These are phyloP conservation scores for Penicillium nucicola DNA, from an alignment of 495 filamentous ascomycete genomes.

Conservation along the genomic window DNA sequence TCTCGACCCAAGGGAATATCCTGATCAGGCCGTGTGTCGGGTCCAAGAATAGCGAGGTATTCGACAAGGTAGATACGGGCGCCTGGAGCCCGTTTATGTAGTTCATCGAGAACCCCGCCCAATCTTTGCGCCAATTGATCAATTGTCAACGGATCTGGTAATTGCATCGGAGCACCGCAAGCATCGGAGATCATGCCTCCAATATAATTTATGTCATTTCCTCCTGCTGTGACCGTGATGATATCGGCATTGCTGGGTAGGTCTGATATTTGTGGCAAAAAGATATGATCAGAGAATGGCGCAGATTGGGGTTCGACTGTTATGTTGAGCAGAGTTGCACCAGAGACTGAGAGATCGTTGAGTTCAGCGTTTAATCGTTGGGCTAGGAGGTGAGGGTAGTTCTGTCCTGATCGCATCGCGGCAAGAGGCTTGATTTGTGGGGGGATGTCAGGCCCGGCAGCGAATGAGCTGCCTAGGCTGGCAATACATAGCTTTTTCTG, in stretches of 20 bases:
- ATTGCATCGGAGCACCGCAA: conserved; percentile 3
- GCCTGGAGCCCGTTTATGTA: conserved; percentile 33
- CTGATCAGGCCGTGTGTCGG: conserved; percentile 23
- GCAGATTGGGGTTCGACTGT: conserved; percentile 32
- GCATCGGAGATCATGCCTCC: conserved; percentile 35
- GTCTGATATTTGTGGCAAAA: conserved; percentile 35
- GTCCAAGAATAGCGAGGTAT: conserved; percentile 41
- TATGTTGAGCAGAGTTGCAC: conserved; percentile 42
- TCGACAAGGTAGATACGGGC: conserved; percentile 39
- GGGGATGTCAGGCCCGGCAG: conserved; percentile 41
- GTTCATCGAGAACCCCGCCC: conserved; percentile 31
- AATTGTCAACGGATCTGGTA: conserved; percentile 7
- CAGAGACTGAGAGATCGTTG: conserved; percentile 41
- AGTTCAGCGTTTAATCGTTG: conserved; percentile 28
- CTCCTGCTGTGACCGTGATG: conserved; percentile 39
- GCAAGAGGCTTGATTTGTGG: conserved; percentile 29
- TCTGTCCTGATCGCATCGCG: conserved; percentile 34
- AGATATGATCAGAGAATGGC: conserved; percentile 13
- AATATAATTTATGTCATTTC: conserved; percentile 47
- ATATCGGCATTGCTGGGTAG: conserved; percentile 36
- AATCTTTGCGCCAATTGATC: conserved; percentile 27
- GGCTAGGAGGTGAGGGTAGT: conserved; percentile 41
- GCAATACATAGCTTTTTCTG: conserved; percentile 12
- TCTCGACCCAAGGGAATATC: conserved; percentile 35
- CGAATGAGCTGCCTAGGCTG: conserved; percentile 38